phyloP scores from a whole-genome alignment of 2,329 filamentous ascomycete species.

The Colletotrichum filicis region DNA sequence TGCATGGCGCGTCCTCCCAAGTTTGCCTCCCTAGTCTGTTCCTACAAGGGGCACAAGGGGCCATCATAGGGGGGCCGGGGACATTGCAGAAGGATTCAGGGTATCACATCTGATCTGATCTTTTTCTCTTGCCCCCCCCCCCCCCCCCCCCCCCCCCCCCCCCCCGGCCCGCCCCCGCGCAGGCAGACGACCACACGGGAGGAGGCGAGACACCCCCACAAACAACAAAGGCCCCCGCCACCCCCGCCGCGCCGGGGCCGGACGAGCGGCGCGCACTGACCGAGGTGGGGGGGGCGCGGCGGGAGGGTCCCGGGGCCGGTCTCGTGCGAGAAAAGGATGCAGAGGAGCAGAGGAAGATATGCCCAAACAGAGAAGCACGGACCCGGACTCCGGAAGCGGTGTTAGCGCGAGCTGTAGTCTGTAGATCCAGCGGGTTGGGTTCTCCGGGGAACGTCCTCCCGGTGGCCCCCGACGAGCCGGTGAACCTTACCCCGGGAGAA shows the following conservation, averaged over 20 bases:
- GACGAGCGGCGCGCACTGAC: too few relatives aligned
- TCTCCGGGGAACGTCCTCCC: neutral
- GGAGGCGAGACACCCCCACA: too few relatives aligned
- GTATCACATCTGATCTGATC: neutral
- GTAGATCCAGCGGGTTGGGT: slow-evolving; percentile 15
- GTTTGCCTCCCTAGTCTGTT: too few relatives aligned
- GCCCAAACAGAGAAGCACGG: slow-evolving; percentile 14
- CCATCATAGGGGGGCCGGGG: neutral
- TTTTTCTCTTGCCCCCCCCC: neutral
- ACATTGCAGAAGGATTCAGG: neutral
- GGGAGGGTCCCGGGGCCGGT: neutral
- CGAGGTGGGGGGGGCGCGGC: too few relatives aligned
- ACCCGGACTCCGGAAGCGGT: slow-evolving; percentile 4
- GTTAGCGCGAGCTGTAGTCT: neutral
- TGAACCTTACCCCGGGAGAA: neutral
- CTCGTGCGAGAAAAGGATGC: neutral
- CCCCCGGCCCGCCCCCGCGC: too few relatives aligned
- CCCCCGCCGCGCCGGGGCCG: too few relatives aligned
- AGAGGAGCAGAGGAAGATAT: neutral
- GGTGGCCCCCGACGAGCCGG: slow-evolving; percentile 16
- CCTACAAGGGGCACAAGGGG: neutral
- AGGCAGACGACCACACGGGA: too few relatives aligned
- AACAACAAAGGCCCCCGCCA: too few relatives aligned
- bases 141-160: too few relatives aligned
- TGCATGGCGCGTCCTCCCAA: neutral